Percentiles rank a stretch among this genome's conserved stretches.
Conservation (phyloP, 805 yeast species). For the Wickerhamiella siamensis region DNA sequence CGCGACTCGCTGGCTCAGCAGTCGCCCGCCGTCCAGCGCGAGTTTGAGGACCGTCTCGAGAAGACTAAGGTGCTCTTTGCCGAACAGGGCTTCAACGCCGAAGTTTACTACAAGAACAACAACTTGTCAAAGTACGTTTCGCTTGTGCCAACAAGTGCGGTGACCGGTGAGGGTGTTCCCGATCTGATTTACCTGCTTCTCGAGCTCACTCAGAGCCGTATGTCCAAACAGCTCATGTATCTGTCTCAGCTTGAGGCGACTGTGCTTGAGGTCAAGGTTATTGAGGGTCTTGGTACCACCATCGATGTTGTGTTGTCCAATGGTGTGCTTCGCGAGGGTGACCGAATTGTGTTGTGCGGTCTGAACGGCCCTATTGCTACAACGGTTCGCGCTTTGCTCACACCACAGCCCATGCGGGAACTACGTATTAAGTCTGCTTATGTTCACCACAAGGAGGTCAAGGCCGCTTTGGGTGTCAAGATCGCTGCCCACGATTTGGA, state of each 20-base stretch:
- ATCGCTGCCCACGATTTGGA: conserved; percentile 96
- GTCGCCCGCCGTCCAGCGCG: conserved; percentile 71
- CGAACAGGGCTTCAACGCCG: conserved; percentile 97
- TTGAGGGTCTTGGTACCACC: conserved; percentile 97
- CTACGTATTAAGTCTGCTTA: conserved; percentile 93
- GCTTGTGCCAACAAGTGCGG: conserved; percentile 96
- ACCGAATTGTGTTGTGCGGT: conserved; percentile 89
- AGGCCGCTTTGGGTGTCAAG: conserved; percentile 98
- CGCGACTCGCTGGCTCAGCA: conserved; percentile 84
- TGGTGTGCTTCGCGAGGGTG: conserved; percentile 91
- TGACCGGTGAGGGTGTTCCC: conserved; percentile 99
- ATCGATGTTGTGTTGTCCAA: conserved; percentile 96
- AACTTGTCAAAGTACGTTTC: conserved; percentile 89
- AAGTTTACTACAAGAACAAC: conserved; percentile 87
- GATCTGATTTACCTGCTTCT: conserved; percentile 90
- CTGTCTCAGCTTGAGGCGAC: conserved; percentile 90
- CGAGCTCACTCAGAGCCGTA: conserved; percentile 94
- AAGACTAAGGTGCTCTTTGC: conserved; percentile 81
- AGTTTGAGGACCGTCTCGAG: conserved; percentile 76
- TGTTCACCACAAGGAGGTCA: conserved; percentile 91
- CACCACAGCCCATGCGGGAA: conserved; percentile 96
- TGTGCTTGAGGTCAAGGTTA: conserved; percentile 89
- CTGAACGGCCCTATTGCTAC: conserved; percentile 97
- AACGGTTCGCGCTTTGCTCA: conserved; percentile 82
- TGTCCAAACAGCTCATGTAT: conserved; percentile 97